A percentile compares a stretch with the other conserved stretches of the same genome.
phyloP scores from a whole-genome alignment of 1,139 yeast genomes.

The Saccharomycopsis phalli region DNA sequence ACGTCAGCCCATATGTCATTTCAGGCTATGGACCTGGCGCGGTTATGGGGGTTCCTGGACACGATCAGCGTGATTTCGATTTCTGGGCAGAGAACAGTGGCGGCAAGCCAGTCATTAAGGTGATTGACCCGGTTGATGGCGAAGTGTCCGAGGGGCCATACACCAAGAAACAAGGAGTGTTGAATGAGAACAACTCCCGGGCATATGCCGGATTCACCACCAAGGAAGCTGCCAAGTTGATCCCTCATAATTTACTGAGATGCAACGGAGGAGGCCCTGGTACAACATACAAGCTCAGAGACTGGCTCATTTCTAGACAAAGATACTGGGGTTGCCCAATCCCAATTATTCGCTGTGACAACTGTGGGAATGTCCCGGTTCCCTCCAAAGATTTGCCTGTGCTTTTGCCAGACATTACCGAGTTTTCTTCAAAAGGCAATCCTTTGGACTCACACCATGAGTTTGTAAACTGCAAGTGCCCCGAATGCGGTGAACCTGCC shows the following conservation, averaged over 20 bases:
- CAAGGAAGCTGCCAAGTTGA: constrained; percentile 42
- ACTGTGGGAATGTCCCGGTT: constrained; percentile 85
- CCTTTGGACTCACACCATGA: constrained; percentile 62
- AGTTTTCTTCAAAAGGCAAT: constrained; percentile 47
- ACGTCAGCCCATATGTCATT: constrained; percentile 84
- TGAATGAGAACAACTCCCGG: constrained; percentile 41
- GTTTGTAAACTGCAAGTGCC: constrained; percentile 72
- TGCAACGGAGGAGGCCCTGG: constrained; percentile 37
- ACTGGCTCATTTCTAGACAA: constrained; percentile 92
- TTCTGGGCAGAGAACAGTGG: constrained; percentile 57
- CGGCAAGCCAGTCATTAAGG: constrained; percentile 33
- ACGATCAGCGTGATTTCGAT: constrained; percentile 71
- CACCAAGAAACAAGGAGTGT: constrained; percentile 42
- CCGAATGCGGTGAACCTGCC: constrained; percentile 68
- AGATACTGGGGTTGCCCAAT: constrained; percentile 99
- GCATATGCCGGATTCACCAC: constrained; percentile 42
- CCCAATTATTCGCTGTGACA: constrained; percentile 78
- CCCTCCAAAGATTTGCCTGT: constrained; percentile 85
- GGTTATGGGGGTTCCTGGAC: constrained; percentile 98
- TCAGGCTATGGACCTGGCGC: constrained; percentile 83
- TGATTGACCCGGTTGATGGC: constrained; percentile 5
- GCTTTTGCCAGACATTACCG: constrained; percentile 44
- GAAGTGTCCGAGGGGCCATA: constrained; percentile 31
- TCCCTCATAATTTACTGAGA: constrained; percentile 36
- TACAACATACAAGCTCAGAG: constrained; percentile 62